Conservation (phyloP, 23 red algal species). For the Gracilaria vermiculophylla region DNA sequence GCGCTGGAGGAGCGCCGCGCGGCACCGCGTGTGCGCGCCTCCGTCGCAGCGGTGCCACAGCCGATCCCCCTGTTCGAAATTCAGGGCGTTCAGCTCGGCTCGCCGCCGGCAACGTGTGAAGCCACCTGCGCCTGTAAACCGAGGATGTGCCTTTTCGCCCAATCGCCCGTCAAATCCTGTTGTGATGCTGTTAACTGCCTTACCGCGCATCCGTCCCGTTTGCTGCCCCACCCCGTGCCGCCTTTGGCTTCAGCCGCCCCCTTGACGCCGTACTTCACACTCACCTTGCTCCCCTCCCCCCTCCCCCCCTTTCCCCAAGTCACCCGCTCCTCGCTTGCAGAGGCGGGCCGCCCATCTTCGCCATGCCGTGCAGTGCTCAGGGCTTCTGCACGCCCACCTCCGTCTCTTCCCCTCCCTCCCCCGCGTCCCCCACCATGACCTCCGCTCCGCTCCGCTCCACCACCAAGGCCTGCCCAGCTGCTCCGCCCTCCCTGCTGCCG, state of each 20-base stretch:
- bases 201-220: neutral
- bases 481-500: neutral
- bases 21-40: too few species aligned
- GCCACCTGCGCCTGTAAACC: conserved; percentile 5
- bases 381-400: neutral
- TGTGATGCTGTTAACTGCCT: neutral
- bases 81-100: too few species aligned
- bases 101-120: too few species aligned
- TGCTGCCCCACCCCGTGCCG: neutral
- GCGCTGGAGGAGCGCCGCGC: too few species aligned
- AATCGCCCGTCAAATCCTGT: neutral
- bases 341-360: neutral
- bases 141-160: neutral
- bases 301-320: neutral
- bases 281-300: neutral
- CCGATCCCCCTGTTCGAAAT: too few species aligned
- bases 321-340: neutral
- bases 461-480: neutral
- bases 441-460: neutral
- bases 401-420: neutral
- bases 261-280: neutral
- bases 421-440: neutral
- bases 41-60: too few species aligned
- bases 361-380: neutral
- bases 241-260: neutral